phyloP scores from a whole-genome alignment of 306 rosid species.

The Sindora glabra region DNA sequence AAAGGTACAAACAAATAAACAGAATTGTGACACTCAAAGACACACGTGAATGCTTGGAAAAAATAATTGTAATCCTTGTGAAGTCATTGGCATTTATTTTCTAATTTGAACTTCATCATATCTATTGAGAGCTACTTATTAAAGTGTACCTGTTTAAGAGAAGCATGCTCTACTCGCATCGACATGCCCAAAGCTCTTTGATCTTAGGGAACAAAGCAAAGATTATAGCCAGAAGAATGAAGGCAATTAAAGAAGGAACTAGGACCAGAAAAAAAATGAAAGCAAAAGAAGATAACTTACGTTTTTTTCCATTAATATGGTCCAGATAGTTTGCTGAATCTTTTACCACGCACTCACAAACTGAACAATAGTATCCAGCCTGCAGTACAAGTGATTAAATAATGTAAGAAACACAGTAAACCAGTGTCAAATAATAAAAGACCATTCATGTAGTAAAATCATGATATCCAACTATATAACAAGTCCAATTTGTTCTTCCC shows the following conservation, averaged over 20 bases:
- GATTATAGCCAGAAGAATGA: constrained; percentile 10
- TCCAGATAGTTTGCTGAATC: constrained; percentile 98
- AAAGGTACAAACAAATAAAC: not conserved
- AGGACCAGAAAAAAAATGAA: not conserved
- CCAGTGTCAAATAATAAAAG: not conserved
- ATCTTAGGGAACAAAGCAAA: constrained; percentile 38
- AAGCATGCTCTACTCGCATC: constrained; percentile 93
- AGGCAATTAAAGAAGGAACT: not conserved
- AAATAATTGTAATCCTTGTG: no score
- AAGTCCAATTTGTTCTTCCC: not conserved
- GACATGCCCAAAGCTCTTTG: constrained; percentile 99
- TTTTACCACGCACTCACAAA: constrained; percentile 97
- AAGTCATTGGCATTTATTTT: not conserved
- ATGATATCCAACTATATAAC: not conserved
- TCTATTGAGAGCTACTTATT: not conserved
- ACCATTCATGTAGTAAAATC: not conserved
- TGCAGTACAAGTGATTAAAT: constrained; percentile 25
- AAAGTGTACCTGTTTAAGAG: constrained; percentile 68
- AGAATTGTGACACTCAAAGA: not conserved
- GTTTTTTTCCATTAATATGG: constrained; percentile 99
- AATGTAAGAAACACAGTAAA: not conserved
- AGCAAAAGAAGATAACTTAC: constrained; percentile 41
- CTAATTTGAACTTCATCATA: not conserved
- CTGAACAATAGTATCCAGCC: constrained; percentile 96
- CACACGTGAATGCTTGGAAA: no score